Percentiles rank a stretch among this genome's conserved stretches.
These are phyloP conservation scores for Stachybotrys chlorohalonatus DNA, from an alignment of 2,329 filamentous ascomycete genomes.

Conservation along the genomic window DNA sequence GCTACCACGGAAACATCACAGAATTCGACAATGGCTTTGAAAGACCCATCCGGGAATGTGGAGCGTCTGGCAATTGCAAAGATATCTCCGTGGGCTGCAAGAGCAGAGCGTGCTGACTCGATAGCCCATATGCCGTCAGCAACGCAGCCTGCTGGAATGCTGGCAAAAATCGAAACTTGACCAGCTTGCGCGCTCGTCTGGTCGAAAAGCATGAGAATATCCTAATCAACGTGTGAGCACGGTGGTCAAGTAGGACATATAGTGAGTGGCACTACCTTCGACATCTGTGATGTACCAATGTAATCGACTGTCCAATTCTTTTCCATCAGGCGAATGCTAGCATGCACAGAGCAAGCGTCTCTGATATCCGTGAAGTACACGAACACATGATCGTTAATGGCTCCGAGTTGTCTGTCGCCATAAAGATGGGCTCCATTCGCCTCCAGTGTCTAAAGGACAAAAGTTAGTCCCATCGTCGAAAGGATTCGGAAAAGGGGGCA, in stretches of 20 bases:
- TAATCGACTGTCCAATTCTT: slow-evolving; percentile 33
- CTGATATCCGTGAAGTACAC: slow-evolving; percentile 52
- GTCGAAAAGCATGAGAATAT: neutral
- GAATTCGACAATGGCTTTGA: slow-evolving; percentile 44
- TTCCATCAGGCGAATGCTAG: slow-evolving; percentile 32
- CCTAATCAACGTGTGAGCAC: neutral
- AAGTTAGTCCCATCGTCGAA: slow-evolving; percentile 4
- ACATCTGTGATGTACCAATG: slow-evolving; percentile 3
- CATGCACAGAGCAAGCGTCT: slow-evolving; percentile 43
- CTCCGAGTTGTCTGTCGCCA: slow-evolving; percentile 26
- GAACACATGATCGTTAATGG: slow-evolving; percentile 33
- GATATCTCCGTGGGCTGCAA: slow-evolving; percentile 40
- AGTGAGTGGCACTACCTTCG: slow-evolving; percentile 5
- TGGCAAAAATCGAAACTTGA: slow-evolving; percentile 19
- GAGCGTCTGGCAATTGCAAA: slow-evolving; percentile 39
- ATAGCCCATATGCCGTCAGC: slow-evolving; percentile 23
- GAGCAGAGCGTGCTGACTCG: slow-evolving; percentile 19
- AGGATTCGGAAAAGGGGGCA: neutral
- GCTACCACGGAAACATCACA: slow-evolving; percentile 37
- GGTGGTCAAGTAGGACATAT: no score
- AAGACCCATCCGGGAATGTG: slow-evolving; percentile 30
- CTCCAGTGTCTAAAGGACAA: slow-evolving; percentile 26
- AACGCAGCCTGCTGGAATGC: slow-evolving; percentile 7
- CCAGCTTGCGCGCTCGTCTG: slow-evolving; percentile 10
- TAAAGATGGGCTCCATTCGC: slow-evolving; percentile 21